Base-by-base conservation (phyloP, 805 yeast species). In the Pichia eremophila region DNA sequence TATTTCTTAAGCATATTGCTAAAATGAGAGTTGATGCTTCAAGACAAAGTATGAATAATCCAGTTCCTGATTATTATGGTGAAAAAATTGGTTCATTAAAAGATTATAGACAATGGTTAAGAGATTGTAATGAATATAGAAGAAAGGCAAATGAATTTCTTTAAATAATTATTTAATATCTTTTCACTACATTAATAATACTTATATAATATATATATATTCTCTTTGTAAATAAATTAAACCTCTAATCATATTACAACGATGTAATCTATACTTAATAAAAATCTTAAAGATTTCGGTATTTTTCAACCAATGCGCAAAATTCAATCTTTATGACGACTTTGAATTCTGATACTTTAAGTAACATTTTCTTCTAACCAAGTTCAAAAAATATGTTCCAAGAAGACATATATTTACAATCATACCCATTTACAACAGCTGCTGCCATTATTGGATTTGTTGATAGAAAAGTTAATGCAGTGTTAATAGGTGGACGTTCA, bases 31-130 rank as follows among this genome's bases (percentile, higher is more conserved):
- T 90, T 31, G 95, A 93, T 69, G 96, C 99, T 19, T 77, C 90
- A 18, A 79, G 85, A 48, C 96, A 90, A 68, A 79, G 89, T 59
- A 83, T 89, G 67, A 76, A 85, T 47, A 93, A 91, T 67, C 98
- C 98, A 14, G 95, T 93, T 42, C 96, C 97, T n/a, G 99, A 93
- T 66, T 93, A 89, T 68, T 93, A 93, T 63, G 99, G 99, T 39
- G 99, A 93, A 69, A 86, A 86, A 66, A 90, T 93, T 52, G 87
- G 88, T 46, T 83, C 95, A 46, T 67, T 91, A 60, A 78, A 78
- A 56, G 90, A 80, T 54, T 93, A 93, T 68, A 85, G 89, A 68
- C 93, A 86, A 65, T 93, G 99, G 99, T 73, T 93, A 59, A 79
- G 98, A 60, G 98, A 93, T 65, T 86, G 96, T 61, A 83, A 87